Base-by-base conservation (phyloP, 2,329 filamentous ascomycete genomes). In the Fusarium subtropicale region DNA sequence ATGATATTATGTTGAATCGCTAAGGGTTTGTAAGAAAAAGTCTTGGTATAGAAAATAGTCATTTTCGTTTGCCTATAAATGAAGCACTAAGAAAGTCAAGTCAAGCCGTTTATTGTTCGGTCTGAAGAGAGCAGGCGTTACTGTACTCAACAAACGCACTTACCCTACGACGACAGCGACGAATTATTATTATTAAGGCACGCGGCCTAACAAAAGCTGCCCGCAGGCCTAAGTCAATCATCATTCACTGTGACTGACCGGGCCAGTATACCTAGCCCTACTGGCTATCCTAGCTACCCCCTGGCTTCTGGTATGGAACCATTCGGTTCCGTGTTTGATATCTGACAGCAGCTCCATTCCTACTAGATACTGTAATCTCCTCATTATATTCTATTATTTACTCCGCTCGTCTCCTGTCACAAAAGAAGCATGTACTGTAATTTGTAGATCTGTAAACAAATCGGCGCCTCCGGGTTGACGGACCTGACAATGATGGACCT, bases 401-500 rank as follows among this genome's bases (percentile, higher is more conserved):
- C 33, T 28, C n/a, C 18, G 24, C 26, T 31, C 18, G 15, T 20
- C 26, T 46, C 26, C n/a, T 31, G 18, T 20, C 26, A 31, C 18
- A 30, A 60, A 51, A 39, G n/a, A 51, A 39, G 48, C 13, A 51
- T 51, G 33, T 20, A 38, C n/a, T 13, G n/a, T 22, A 56, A 24
- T 20, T 26, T 39, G 30, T 45, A 51, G 48, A 51, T 41, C 44
- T 38, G 28, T 54, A 50, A 45, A 50, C 48, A 33, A n/a, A 33
- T 46, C 63, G 63, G 61, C 20, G 47, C 31, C 22, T 31, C 56
- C 48, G 55, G 30, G 22, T 30, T 18, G 26, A 41, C 34, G 45
- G 38, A 18, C 33, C 33, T 36, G 33, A 36, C 16, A 30, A 16
- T 36, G 33, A n/a, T n/a, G 33, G 33, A 42, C 22, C 39, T 42